Base-by-base conservation (phyloP, 306 rosid species). In the Spatholobus suberectus region DNA sequence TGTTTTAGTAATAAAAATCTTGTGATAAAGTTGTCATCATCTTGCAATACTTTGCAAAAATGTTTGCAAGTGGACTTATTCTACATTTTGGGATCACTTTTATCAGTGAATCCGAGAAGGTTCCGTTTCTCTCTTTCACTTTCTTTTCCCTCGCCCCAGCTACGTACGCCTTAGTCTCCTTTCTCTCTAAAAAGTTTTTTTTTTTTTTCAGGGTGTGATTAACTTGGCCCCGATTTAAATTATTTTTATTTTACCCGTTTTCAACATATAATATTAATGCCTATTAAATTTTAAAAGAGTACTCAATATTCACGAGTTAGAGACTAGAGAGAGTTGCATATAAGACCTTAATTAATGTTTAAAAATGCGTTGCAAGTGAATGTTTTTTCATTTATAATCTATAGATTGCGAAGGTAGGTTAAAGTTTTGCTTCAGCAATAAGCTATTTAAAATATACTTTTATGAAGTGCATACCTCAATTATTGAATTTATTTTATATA, bases 31-130 rank as follows among this genome's bases (percentile, higher is more conserved):
- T 65, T 66, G 72, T 66, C 4, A 38, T 75, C 18, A 55, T 57
- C 40, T 37, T 75, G 79, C 38, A 35, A 75, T 75, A 5, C 71
- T 76, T 58, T 41, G 34, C 70, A 51, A 78, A 47, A 78, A 47
- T 12, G 66, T 66, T 20, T 35, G 82, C 82, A 79, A 68, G 57
- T 52, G 54, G 44, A 52, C 44, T 52, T 70, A 63, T 81, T 66
- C 81, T 51, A 55, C 43, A 40, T 44, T 71, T n/a, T 23, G 32
- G 29, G 44, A 5, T 76, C 29, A 38, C 78, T 29, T 81, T 69
- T 69, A 70, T 83, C 49, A 27, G 8, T 55, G 70, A 57, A 58
- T 69, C 65, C 49, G 5, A 23, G 38, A 77, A 62, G 66, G 40
- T 83, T 70, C 21, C 29, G 8, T 51, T 17, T 24, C 26, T 75